Evolutionary conservation across 306 rosid genomes (phyloP).

Genomic region (Spatholobus suberectus): DNA sequence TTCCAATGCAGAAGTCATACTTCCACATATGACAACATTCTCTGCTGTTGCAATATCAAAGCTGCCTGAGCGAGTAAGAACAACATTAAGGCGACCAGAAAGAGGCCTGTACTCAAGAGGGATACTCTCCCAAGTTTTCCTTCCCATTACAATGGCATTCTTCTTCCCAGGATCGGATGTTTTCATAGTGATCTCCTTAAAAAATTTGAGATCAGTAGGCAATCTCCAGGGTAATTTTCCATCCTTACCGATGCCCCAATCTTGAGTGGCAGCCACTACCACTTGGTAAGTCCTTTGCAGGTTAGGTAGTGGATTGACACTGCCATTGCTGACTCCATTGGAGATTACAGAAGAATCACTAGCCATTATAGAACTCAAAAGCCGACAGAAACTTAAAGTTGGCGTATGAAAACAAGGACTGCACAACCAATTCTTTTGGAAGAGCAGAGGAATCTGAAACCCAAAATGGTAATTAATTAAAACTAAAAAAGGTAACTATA

Average conservation of each 20-base stretch:
- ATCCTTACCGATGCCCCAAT: constrained; percentile 90
- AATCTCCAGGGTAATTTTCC: constrained; percentile 88
- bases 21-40: constrained; percentile 85
- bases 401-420: constrained; percentile 41
- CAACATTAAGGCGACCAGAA: constrained; percentile 92
- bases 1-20: constrained; percentile 81
- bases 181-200: constrained; percentile 67
- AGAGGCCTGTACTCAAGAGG: constrained; percentile 72
- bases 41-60: constrained; percentile 87
- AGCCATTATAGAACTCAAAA: constrained; percentile 61
- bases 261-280: constrained; percentile 87
- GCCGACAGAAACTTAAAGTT: constrained; percentile 32
- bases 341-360: constrained; percentile 52
- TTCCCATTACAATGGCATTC: constrained; percentile 92
- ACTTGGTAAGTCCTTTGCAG: constrained; percentile 86
- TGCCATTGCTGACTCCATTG: constrained; percentile 47
- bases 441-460: constrained; percentile 59
- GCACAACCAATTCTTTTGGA: constrained; percentile 57
- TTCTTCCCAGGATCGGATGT: constrained; percentile 80
- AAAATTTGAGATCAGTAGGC: constrained; percentile 84
- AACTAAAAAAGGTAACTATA: neutral
- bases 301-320: constrained; percentile 50
- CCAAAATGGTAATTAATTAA: neutral
- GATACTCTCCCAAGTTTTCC: constrained; percentile 96
- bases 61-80: constrained; percentile 88